Evolutionary conservation across 2,329 filamentous ascomycete species (phyloP).

Genomic region (Xylaria sp.): DNA sequence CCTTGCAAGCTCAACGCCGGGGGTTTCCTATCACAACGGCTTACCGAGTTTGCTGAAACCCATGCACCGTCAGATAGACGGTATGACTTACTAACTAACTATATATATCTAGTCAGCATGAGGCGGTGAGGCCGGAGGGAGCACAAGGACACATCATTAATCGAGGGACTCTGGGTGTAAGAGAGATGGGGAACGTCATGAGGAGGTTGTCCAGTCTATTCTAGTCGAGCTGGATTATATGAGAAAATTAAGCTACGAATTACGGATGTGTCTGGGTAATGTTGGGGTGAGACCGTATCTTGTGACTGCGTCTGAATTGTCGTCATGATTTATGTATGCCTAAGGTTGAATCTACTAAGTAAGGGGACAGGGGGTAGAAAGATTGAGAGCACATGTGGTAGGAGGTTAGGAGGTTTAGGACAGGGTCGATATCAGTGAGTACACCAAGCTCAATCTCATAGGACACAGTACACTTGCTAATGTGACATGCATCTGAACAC

Average conservation of each 20-base stretch:
- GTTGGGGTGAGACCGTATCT: neutral
- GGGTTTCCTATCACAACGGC: slow-evolving; percentile 7
- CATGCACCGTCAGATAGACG: slow-evolving; percentile 27
- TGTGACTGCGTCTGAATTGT: neutral
- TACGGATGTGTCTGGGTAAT: neutral
- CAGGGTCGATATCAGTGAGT: neutral
- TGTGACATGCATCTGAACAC: neutral
- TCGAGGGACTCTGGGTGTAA: too few relatives aligned
- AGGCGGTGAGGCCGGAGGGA: slow-evolving; percentile 27
- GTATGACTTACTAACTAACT: slow-evolving; percentile 17
- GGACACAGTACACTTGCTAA: neutral
- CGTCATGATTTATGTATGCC: neutral
- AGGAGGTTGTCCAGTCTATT: neutral
- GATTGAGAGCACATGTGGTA: neutral
- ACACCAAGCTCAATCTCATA: neutral
- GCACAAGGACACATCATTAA: slow-evolving; percentile 4
- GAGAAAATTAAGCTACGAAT: neutral
- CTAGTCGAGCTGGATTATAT: neutral
- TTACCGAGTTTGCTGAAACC: slow-evolving; percentile 14
- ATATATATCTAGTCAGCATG: slow-evolving; percentile 19
- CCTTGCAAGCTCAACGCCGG: slow-evolving; percentile 10
- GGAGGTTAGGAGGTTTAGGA: neutral
- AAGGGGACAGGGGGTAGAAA: neutral
- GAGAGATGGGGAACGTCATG: neutral
- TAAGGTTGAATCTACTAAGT: neutral